These are phyloP conservation scores for Asclepias syriaca DNA, from an alignment of 257 asterid genomes.

Conservation along the genomic window DNA sequence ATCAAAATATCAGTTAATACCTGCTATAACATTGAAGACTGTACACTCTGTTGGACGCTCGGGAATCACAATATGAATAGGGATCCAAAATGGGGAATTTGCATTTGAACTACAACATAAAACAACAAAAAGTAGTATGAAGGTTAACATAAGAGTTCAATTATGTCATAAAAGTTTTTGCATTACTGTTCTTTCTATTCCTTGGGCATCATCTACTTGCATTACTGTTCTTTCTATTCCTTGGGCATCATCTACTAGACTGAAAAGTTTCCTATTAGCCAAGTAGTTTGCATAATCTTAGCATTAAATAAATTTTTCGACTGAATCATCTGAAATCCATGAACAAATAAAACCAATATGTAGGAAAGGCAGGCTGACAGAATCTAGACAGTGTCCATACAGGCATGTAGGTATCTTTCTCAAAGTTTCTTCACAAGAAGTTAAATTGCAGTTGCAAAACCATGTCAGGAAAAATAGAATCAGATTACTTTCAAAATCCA, in stretches of 20 bases:
- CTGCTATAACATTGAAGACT: slow-evolving; percentile 94
- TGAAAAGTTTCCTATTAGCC: neutral
- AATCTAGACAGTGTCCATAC: neutral
- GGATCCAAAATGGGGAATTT: slow-evolving; percentile 97
- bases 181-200: neutral
- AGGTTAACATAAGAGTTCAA: neutral
- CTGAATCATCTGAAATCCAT: neutral
- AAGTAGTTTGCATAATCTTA: neutral
- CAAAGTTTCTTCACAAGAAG: neutral
- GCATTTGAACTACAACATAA: slow-evolving; percentile 67
- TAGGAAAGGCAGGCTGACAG: neutral
- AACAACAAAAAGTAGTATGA: neutral
- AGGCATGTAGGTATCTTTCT: neutral
- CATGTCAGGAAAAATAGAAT: neutral
- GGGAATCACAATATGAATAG: slow-evolving; percentile 89
- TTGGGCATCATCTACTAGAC: neutral
- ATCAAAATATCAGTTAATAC: slow-evolving; percentile 30
- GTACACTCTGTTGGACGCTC: slow-evolving; percentile 98
- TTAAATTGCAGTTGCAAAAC: neutral
- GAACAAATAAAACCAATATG: neutral
- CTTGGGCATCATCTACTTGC: neutral
- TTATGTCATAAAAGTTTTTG: neutral
- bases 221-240: neutral
- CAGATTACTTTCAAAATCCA: neutral
- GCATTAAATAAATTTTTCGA: neutral